A percentile compares a stretch with the other conserved stretches of the same genome.
Evolutionary conservation across 2,329 filamentous ascomycete genomes (phyloP).

Genomic region (Paecilomyces formosus): DNA sequence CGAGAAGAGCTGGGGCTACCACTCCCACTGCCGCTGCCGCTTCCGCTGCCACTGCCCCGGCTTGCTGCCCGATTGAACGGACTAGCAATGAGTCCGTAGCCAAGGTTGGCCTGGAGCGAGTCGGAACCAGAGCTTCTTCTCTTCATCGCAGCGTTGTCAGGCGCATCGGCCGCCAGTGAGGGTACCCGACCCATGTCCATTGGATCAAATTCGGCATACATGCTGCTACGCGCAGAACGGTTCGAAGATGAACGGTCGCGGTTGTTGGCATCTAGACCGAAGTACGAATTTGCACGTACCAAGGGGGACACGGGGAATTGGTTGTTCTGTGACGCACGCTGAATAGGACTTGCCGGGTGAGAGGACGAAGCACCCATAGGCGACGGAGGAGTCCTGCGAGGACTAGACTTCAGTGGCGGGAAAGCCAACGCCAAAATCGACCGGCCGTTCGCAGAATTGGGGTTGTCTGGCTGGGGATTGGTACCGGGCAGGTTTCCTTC

Average conservation of each 20-base stretch:
- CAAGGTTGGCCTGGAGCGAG: conserved; percentile 26
- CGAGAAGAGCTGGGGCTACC: conserved; percentile 32
- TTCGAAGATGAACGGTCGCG: conserved; percentile 37
- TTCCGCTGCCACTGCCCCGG: conserved; percentile 38
- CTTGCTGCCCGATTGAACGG: conserved; percentile 37
- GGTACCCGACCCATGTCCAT: conserved; percentile 21
- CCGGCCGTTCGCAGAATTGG: conserved; percentile 20
- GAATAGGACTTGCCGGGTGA: conserved; percentile 25
- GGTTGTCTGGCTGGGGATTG: conserved; percentile 28
- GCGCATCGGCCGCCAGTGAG: conserved; percentile 22
- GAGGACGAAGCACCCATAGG: conserved; percentile 23
- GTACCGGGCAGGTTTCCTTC: conserved; percentile 53
- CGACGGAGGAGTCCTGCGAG: conserved; percentile 27
- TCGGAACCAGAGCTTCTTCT: conserved; percentile 23
- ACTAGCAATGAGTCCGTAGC: conserved; percentile 27
- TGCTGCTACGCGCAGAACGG: conserved; percentile 30
- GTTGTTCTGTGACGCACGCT: conserved; percentile 21
- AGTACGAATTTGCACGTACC: conserved; percentile 21
- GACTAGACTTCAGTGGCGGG: conserved; percentile 25
- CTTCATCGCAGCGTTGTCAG: conserved; percentile 23
- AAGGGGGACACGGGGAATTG: conserved; percentile 27
- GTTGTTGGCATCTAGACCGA: conserved; percentile 20
- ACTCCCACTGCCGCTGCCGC: conserved; percentile 35
- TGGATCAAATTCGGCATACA: conserved; percentile 25
- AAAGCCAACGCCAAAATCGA: conserved; percentile 30